Percentiles rank a stretch among this genome's conserved stretches.
Conservation (phyloP, 1,284 basidiomycete genomes). For the Porodaedalea pini region DNA sequence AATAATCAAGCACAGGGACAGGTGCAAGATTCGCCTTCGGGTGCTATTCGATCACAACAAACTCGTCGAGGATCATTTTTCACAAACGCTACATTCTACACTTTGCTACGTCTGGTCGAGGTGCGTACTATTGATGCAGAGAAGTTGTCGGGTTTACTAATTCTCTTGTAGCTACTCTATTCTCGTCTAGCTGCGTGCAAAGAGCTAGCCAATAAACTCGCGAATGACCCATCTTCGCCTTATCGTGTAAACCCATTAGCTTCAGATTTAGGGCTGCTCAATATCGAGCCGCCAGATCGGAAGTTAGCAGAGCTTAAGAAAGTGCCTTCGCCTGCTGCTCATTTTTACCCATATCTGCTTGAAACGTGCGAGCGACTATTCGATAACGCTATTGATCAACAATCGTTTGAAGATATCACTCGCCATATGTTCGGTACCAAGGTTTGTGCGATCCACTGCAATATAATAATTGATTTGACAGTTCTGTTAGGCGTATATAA, state of each 20-base stretch:
- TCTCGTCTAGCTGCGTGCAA: constrained; percentile 84
- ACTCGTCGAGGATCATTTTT: constrained; percentile 68
- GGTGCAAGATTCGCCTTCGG: constrained; percentile 19
- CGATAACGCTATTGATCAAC: constrained; percentile 87
- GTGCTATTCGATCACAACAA: constrained; percentile 21
- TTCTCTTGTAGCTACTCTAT: constrained; percentile 67
- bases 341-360: constrained; percentile 83
- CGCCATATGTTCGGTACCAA: constrained; percentile 87
- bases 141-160: not conserved
- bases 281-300: constrained; percentile 23
- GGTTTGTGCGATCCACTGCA: constrained; percentile 34
- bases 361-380: constrained; percentile 89
- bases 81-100: constrained; percentile 87
- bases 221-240: constrained; percentile 32
- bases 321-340: constrained; percentile 37
- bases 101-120: constrained; percentile 80
- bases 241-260: constrained; percentile 30
- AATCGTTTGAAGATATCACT: constrained; percentile 87
- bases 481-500: constrained; percentile 63
- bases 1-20: constrained; percentile 22
- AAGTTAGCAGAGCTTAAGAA: constrained; percentile 28
- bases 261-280: constrained; percentile 33
- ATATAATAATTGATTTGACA: not conserved
- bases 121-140: constrained; percentile 41
- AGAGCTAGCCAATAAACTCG: constrained; percentile 51